Percentiles rank a stretch among this genome's conserved stretches.
Conservation (phyloP, 768 basidiomycete species). For the Boletus vermiculosoides region DNA sequence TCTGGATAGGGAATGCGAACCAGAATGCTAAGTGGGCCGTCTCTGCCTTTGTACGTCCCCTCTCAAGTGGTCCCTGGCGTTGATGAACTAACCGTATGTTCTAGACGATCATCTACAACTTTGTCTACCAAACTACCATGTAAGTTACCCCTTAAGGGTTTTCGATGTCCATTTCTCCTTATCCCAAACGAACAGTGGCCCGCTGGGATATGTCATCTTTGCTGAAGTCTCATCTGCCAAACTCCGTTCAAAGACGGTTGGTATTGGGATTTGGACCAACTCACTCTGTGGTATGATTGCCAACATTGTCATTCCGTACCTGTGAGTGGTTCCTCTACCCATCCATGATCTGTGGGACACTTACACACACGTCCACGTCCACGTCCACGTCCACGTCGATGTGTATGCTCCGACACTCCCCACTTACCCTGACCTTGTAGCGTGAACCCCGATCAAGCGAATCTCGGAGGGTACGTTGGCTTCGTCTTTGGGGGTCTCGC, state of each 20-base stretch:
- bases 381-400: no score
- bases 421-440: slow-evolving; percentile 3
- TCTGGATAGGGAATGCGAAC: slow-evolving; percentile 19
- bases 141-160: background rate
- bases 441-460: slow-evolving; percentile 28
- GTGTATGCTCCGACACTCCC: background rate
- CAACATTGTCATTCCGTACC: slow-evolving; percentile 29
- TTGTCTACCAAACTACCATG: slow-evolving; percentile 29
- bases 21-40: slow-evolving; percentile 24
- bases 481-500: slow-evolving; percentile 29
- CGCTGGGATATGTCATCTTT: slow-evolving; percentile 29
- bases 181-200: slow-evolving; percentile 17
- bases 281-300: slow-evolving; percentile 26
- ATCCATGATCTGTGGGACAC: background rate
- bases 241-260: slow-evolving; percentile 31
- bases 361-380: no score
- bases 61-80: background rate
- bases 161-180: background rate
- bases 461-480: slow-evolving; percentile 29
- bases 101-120: slow-evolving; percentile 33
- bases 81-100: background rate
- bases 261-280: slow-evolving; percentile 26
- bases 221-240: slow-evolving; percentile 31
- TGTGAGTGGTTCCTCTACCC: slow-evolving; percentile 11
- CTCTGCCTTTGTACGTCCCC: slow-evolving; percentile 20